Evolutionary conservation across 345 rosid species (phyloP), one percentile per base, ranked within the genome.

Genomic region (Conringia planisiliqua): DNA sequence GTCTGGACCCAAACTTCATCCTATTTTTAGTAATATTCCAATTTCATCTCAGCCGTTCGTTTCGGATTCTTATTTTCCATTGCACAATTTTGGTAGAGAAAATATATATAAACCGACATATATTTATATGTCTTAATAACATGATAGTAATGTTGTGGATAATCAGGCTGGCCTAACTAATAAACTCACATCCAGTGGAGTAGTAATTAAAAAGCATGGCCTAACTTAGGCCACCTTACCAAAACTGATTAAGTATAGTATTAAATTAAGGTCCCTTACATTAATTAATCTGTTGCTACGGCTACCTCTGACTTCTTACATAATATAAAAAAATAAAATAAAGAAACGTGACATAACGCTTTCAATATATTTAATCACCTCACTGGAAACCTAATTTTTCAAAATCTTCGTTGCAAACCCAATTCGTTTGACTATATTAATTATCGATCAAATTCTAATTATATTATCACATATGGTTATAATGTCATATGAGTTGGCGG

Each of bases 201-300:
- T 74, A 12, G 55, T 67, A 48, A 50, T 67, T 57, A 36, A 67
- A 67, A 46, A 75, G 26, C 66, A 68, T 76, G 80, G 75, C 75
- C 75, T 69, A 70, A 70, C 56, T 76, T 76, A 62, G 75, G 80
- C 71, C 60, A 70, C 75, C 70, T 52, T 75, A 69, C 69, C 42
- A 16, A 51, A 75, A 61, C 63, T 61, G 61, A 68, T 59, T 65
- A 22, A n/a, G 11, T 60, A 56, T 7, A 22, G 47, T 22, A 43
- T 44, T 54, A 52, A 40, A 11, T 68, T 10, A 39, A 35, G 35
- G 18, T 6, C 59, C 59, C 18, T 13, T 27, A 7, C 27, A 54
- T 54, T 27, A 54, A 54, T 26, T 52, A 48, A 17, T 70, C 35
- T 43, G 66, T 62, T 66, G 66, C 44, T 33, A 47, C 74, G 22